These are phyloP conservation scores for Meredithiella fracta DNA, from an alignment of 2,329 filamentous ascomycete genomes.

Conservation along the genomic window DNA sequence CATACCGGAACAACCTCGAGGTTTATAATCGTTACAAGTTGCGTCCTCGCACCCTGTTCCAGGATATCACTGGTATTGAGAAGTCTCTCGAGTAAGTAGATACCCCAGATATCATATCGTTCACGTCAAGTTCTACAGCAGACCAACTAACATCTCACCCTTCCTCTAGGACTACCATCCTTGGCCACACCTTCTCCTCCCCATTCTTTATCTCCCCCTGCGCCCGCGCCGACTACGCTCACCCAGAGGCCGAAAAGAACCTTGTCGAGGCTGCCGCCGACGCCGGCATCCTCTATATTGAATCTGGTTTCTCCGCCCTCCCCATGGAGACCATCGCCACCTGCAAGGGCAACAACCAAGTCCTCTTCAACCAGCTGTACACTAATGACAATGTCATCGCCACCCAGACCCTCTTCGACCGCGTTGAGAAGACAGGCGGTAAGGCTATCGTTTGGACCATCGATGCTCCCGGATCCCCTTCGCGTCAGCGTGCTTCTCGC, in stretches of 20 bases:
- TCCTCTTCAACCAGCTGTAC: conserved; percentile 20
- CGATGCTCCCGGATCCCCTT: conserved; percentile 17
- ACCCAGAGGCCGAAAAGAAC: conserved; percentile 30
- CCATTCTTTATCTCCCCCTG: conserved; percentile 35
- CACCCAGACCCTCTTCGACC: conserved; percentile 21
- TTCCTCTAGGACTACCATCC: conserved; percentile 23
- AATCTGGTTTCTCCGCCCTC: conserved; percentile 21
- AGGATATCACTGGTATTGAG: conserved; percentile 24
- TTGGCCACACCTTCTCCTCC: conserved; percentile 30
- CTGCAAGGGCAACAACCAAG: conserved; percentile 17
- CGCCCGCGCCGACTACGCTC: conserved; percentile 27
- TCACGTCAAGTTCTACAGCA: conserved; percentile 15
- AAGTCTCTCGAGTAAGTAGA: conserved; percentile 20
- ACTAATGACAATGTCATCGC: conserved; percentile 21
- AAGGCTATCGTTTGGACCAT: conserved; percentile 26
- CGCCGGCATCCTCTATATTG: conserved; percentile 30
- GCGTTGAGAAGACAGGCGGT: conserved; percentile 21
- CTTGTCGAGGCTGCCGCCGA: conserved; percentile 29
- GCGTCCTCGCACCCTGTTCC: conserved; percentile 24
- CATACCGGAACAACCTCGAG: conserved; percentile 35
- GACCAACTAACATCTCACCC: conserved; percentile 15
- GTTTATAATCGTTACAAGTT: conserved; percentile 30
- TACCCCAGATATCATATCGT: conserved; percentile 12
- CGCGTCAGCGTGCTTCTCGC: conserved; percentile 24
- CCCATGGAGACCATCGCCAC: conserved; percentile 22